Conservation (phyloP, 208 protist species). For the Acanthamoeba comandoni region DNA sequence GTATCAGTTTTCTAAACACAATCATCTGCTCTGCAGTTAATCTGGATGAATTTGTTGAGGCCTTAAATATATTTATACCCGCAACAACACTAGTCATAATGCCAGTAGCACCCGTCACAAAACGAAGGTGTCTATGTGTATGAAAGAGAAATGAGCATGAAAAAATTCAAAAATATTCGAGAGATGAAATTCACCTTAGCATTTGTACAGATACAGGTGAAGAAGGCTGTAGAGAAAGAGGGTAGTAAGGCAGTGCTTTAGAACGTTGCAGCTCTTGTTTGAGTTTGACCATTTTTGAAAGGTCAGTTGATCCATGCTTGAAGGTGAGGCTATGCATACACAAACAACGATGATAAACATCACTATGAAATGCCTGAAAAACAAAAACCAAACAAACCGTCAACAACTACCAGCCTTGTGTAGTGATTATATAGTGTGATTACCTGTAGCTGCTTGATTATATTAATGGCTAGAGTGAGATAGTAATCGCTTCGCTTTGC, state of each 20-base stretch:
- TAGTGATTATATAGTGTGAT: no score
- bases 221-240: constrained; percentile 1
- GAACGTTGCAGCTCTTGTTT: constrained; percentile 40
- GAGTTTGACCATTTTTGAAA: constrained; percentile 49
- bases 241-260: constrained; percentile 61
- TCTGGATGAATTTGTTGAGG: neutral
- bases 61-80: constrained; percentile 47
- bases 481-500: constrained; percentile 66
- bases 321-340: constrained; percentile 68
- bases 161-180: no score
- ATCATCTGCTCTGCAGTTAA: constrained; percentile 19
- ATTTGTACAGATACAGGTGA: constrained; percentile 20
- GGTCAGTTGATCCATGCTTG: constrained; percentile 10
- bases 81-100: constrained; percentile 63
- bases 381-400: no score
- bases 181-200: no score
- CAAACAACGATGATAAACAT: constrained; percentile 56
- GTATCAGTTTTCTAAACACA: constrained; percentile 35
- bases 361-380: constrained; percentile 9
- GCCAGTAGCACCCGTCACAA: constrained; percentile 39
- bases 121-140: constrained; percentile 35
- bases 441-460: constrained; percentile 45
- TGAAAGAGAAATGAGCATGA: no score
- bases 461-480: constrained; percentile 57
- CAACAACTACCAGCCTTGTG: no score